Evolutionary conservation across 352 stramenopile species (phyloP), one percentile per base, ranked within the genome.

Genomic region (Globisporangium iwayamae): DNA sequence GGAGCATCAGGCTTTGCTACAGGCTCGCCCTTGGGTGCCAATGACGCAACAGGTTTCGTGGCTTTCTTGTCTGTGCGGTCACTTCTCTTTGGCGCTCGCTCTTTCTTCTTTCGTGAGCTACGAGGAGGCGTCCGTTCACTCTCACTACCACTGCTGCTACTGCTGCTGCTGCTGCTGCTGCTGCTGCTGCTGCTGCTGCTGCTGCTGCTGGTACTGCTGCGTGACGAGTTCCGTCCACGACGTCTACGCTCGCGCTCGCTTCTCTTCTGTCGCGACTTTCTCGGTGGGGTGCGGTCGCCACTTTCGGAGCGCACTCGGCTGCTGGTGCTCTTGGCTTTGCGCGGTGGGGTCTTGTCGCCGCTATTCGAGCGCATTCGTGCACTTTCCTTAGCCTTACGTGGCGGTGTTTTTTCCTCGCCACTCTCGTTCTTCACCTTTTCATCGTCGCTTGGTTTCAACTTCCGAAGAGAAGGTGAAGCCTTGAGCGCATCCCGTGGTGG

Each of bases 301-400:
- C 64, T 70, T 20, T 47, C 28, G 1, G 64, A 66, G 18, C 64
- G 64, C 30, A 46, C 16, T 43, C 45, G 50, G 43, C 54, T n/a
- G 14, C 34, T 25, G 47, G 32, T 38, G 8, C 46, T 63, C 25
- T 76, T 78, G 30, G 62, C 14, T 28, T 77, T 80, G 41, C 72
- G 74, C 3, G 72, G 72, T 2, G 75, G 75, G 4, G 74, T 73
- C 62, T 11, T 65, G 9, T 69, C 60, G 8, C 39, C 69, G 16
- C 62, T 67, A 4, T 56, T 50, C 18, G 62, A 67, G 54, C 62
- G 62, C 47, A 32, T 50, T 11, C 39, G 56, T 20, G 52, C 38
- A n/a, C 28, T 56, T 20, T 39, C 18, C 13, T 25, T 18, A n/a
- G 62, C 16, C 13, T 34, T 22, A 14, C 63, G 61, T 16, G 41